Conservation (phyloP, 1,284 basidiomycete species). For the Apiotrichum gamsii region DNA sequence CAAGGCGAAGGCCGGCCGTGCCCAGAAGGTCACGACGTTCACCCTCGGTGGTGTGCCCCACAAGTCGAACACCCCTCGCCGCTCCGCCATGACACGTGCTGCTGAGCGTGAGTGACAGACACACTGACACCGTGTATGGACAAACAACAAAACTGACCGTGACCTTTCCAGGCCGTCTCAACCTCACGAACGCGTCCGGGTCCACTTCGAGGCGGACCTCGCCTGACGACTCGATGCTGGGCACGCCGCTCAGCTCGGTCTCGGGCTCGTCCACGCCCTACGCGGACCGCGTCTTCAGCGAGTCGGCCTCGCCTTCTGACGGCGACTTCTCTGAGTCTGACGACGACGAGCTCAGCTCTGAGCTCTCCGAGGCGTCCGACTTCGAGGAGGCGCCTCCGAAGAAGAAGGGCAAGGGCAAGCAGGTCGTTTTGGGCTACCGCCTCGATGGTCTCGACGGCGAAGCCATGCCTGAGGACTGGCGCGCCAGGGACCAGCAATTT, state of each 20-base stretch:
- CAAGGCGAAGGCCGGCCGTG: too few species aligned
- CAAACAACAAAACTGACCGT: too few species aligned
- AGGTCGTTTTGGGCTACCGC: conserved; percentile 8
- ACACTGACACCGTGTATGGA: too few species aligned
- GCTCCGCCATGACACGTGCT: conserved; percentile 7
- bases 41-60: conserved; percentile 9
- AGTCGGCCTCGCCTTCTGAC: not conserved
- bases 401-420: conserved; percentile 3
- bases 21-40: conserved; percentile 2
- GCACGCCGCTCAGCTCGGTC: not conserved
- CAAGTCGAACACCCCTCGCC: conserved; percentile 13
- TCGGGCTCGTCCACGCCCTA: not conserved
- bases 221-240: not conserved
- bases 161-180: too few species aligned
- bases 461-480: conserved; percentile 9
- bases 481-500: conserved; percentile 11
- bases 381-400: not conserved
- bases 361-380: conserved; percentile 5
- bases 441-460: conserved; percentile 19
- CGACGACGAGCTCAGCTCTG: conserved; percentile 1
- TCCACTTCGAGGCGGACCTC: too few species aligned
- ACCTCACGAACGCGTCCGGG: too few species aligned
- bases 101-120: conserved; percentile 16
- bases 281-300: not conserved
- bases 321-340: conserved; percentile 6